phyloP scores from a whole-genome alignment of 108 stramenopile species.

The Pseudonitzschia pungens region DNA sequence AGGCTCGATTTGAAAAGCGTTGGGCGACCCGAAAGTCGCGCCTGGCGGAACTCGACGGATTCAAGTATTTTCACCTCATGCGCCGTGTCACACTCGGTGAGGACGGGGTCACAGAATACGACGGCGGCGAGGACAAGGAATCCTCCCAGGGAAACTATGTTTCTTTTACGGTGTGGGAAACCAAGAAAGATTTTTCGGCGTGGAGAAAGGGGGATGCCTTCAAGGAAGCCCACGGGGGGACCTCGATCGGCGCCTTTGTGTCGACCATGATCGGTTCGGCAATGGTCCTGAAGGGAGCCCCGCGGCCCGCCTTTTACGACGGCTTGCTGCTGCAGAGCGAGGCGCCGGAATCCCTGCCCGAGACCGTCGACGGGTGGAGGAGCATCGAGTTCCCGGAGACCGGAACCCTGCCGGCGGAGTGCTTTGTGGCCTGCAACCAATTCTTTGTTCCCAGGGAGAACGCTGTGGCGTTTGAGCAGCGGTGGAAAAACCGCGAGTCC shows the following conservation, averaged over 20 bases:
- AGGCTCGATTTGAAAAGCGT: constrained; percentile 81
- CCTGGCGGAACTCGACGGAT: constrained; percentile 77
- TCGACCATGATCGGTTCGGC: constrained; percentile 77
- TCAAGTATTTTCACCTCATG: constrained; percentile 89
- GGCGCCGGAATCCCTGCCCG: constrained; percentile 45
- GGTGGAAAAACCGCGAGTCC: constrained; percentile 67
- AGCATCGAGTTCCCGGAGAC: constrained; percentile 58
- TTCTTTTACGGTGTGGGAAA: constrained; percentile 82
- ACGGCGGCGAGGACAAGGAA: constrained; percentile 30
- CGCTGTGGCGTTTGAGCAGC: constrained; percentile 69
- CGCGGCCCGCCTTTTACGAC: constrained; percentile 84
- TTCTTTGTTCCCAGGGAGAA: constrained; percentile 73
- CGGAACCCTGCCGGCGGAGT: constrained; percentile 57
- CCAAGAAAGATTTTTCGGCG: constrained; percentile 79
- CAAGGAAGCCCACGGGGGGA: constrained; percentile 92
- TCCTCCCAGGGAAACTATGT: constrained; percentile 70
- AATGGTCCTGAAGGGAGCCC: constrained; percentile 68
- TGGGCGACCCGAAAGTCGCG: constrained; percentile 85
- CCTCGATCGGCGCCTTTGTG: constrained; percentile 75
- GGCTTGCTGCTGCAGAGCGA: constrained; percentile 59
- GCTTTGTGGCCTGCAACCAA: constrained; percentile 83
- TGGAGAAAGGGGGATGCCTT: constrained; percentile 88
- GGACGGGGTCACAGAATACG: constrained; percentile 21
- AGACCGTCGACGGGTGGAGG: constrained; percentile 86
- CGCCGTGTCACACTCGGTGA: constrained; percentile 58